Conservation (phyloP, 768 basidiomycete species). For the Steccherinum ochraceum region DNA sequence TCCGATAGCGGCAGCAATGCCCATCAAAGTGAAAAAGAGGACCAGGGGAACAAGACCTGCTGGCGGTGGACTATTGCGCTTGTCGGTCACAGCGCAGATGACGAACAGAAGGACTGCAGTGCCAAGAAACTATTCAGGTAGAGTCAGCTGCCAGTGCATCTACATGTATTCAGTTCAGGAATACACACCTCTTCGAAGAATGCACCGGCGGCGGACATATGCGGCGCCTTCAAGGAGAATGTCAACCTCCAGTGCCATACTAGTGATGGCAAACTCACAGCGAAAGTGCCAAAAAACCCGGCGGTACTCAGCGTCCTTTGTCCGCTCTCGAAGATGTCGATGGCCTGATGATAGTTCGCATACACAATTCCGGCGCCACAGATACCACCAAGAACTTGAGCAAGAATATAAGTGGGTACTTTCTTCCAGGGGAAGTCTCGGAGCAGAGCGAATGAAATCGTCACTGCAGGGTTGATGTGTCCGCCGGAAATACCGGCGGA, state of each 20-base stretch:
- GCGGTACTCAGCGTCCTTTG: conserved; percentile 56
- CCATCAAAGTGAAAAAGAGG: conserved; percentile 51
- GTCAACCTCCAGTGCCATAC: neutral
- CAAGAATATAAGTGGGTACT: conserved; percentile 62
- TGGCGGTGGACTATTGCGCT: conserved; percentile 41
- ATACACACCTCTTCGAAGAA: conserved; percentile 40
- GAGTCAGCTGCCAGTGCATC: no score
- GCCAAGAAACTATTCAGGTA: conserved; percentile 41
- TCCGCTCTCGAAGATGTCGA: conserved; percentile 49
- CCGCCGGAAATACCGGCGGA: conserved; percentile 64
- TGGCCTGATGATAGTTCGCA: conserved; percentile 63
- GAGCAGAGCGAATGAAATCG: conserved; percentile 60
- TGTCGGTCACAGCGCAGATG: conserved; percentile 49
- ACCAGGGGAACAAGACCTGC: conserved; percentile 47
- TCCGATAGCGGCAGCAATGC: conserved; percentile 50
- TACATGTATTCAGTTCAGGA: neutral
- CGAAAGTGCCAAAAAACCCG: conserved; percentile 52
- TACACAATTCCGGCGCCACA: conserved; percentile 54
- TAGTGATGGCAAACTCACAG: conserved; percentile 33
- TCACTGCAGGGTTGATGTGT: conserved; percentile 49
- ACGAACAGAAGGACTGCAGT: conserved; percentile 48
- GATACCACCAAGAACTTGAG: conserved; percentile 57
- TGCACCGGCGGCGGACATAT: conserved; percentile 35
- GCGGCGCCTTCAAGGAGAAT: conserved; percentile 24
- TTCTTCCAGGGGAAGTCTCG: conserved; percentile 78